A percentile compares a stretch with the other conserved stretches of the same genome.
phyloP scores from a whole-genome alignment of 2,329 filamentous ascomycete species.

The Hymenoscyphus occultus region DNA sequence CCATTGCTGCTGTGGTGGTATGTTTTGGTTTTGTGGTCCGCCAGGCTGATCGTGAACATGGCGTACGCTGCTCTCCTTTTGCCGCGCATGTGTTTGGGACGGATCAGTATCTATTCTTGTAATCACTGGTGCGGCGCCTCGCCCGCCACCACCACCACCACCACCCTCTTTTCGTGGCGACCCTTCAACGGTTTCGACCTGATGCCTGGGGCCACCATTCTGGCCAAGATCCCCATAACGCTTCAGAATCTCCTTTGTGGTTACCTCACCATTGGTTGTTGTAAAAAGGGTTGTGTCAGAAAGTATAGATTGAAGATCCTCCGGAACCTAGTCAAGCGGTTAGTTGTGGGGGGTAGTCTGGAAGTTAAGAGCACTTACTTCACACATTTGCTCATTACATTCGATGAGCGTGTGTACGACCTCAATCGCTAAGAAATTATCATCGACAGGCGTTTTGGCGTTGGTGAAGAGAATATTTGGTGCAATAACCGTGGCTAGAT shows the following conservation, averaged over 20 bases:
- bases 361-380: conserved; percentile 61
- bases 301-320: conserved; percentile 82
- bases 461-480: conserved; percentile 85
- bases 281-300: conserved; percentile 81
- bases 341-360: not conserved
- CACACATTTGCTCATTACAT: conserved; percentile 93
- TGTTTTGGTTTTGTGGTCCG: conserved; percentile 42
- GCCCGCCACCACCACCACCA: conserved; percentile 36
- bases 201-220: conserved; percentile 52
- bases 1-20: conserved; percentile 50
- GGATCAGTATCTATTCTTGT: conserved; percentile 84
- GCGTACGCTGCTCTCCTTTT: conserved; percentile 79
- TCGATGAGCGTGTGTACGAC: conserved; percentile 89
- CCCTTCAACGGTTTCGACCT: conserved; percentile 55
- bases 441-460: conserved; percentile 68
- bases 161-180: conserved; percentile 50
- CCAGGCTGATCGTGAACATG: conserved; percentile 61
- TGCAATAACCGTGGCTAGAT: conserved; percentile 93
- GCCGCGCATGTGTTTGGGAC: conserved; percentile 65
- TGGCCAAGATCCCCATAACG: conserved; percentile 76
- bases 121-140: conserved; percentile 51
- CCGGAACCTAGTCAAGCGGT: conserved; percentile 68
- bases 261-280: conserved; percentile 73
- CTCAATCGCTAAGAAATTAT: conserved; percentile 90
- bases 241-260: conserved; percentile 95